A percentile compares a stretch with the other conserved stretches of the same genome.
These are phyloP conservation scores for Penicillium nordicum DNA, from an alignment of 2,329 filamentous ascomycete genomes.

Conservation along the genomic window DNA sequence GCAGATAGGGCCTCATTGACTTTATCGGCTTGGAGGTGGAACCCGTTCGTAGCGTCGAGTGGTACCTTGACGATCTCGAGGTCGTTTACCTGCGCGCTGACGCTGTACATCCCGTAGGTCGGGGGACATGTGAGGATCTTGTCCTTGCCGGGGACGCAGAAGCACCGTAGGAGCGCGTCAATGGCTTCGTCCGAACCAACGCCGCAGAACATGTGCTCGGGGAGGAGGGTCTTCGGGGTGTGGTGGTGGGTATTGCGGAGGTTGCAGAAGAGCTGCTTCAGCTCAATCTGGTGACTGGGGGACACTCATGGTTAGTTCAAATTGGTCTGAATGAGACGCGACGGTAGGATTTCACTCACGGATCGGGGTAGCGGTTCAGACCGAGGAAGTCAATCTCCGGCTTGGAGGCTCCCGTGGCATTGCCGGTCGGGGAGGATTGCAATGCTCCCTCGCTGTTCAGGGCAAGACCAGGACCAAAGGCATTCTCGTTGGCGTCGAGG, in stretches of 20 bases:
- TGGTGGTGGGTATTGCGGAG: conserved; percentile 80
- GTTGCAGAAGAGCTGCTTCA: conserved; percentile 83
- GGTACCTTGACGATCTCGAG: conserved; percentile 83
- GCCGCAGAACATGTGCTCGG: conserved; percentile 87
- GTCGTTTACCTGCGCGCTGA: conserved; percentile 93
- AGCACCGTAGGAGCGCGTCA: conserved; percentile 87
- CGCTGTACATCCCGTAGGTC: conserved; percentile 97
- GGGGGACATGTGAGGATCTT: conserved; percentile 93
- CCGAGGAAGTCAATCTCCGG: conserved; percentile 71
- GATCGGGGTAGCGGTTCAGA: conserved; percentile 92
- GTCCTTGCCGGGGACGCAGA: conserved; percentile 82
- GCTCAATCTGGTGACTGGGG: conserved; percentile 68
- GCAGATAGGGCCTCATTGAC: conserved; percentile 64
- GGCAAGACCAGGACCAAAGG: conserved; percentile 77
- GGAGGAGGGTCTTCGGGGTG: conserved; percentile 67
- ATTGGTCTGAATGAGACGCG: background rate
- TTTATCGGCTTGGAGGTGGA: conserved; percentile 68
- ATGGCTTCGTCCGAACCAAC: conserved; percentile 97
- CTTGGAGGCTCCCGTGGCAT: conserved; percentile 40
- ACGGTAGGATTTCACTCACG: conserved; percentile 42
- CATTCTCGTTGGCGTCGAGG: conserved; percentile 97
- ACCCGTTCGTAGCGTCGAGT: conserved; percentile 66
- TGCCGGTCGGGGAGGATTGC: conserved; percentile 42
- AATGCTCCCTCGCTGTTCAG: conserved; percentile 50
- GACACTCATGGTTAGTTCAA: background rate